Conservation (phyloP, 768 basidiomycete species). For the Kwoniella mangroviensis region DNA sequence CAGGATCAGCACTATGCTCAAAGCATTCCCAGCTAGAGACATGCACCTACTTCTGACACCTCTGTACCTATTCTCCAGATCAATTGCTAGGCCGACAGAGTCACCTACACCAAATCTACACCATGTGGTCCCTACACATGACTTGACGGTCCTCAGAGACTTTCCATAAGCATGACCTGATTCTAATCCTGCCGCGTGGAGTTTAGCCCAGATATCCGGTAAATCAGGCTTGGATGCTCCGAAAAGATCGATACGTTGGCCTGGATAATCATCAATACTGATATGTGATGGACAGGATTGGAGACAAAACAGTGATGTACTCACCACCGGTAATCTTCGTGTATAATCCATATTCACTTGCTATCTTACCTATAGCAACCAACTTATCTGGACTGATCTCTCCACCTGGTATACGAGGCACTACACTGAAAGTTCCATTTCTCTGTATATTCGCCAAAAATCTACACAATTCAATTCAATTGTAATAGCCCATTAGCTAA, state of each 20-base stretch:
- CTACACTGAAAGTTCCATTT: conserved; percentile 69
- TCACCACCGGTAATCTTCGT: conserved; percentile 65
- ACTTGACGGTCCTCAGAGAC: conserved; percentile 73
- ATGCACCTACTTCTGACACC: conserved; percentile 60
- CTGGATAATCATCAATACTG: background rate
- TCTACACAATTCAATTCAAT: conserved; percentile 8
- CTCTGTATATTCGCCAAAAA: conserved; percentile 76
- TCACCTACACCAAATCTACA: conserved; percentile 73
- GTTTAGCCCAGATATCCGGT: conserved; percentile 69
- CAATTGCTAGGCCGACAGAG: conserved; percentile 73
- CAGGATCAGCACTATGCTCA: conserved; percentile 5
- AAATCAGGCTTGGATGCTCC: conserved; percentile 73
- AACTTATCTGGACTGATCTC: conserved; percentile 73
- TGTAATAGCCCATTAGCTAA: background rate
- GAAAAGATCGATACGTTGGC: conserved; percentile 71
- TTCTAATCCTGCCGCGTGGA: conserved; percentile 71
- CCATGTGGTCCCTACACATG: conserved; percentile 73
- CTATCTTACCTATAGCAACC: conserved; percentile 69
- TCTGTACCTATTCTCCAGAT: conserved; percentile 73
- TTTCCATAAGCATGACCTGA: conserved; percentile 77
- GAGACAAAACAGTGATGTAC: background rate
- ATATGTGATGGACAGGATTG: background rate
- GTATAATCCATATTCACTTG: conserved; percentile 70
- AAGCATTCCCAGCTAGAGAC: conserved; percentile 1
- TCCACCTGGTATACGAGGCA: conserved; percentile 73